Conservation (phyloP, 495 filamentous ascomycete species). For the Xylaria scruposa region DNA sequence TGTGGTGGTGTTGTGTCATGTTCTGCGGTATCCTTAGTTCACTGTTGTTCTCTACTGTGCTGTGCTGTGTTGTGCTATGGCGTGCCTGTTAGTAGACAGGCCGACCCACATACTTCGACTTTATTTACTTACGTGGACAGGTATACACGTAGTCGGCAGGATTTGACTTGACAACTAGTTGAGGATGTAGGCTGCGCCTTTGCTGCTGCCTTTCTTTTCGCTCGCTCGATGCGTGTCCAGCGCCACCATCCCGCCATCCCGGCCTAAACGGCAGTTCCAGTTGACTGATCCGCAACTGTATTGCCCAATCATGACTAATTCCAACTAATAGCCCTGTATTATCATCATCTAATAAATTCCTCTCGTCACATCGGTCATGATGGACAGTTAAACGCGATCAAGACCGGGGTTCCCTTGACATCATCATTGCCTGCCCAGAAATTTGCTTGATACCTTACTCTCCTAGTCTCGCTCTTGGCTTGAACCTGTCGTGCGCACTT, state of each 20-base stretch:
- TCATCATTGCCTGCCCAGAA: slow-evolving; percentile 10
- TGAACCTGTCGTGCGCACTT: slow-evolving; percentile 15
- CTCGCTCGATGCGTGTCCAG: slow-evolving; percentile 26
- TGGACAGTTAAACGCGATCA: slow-evolving; percentile 34
- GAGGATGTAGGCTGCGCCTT: slow-evolving; percentile 1
- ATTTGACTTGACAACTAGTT: slow-evolving; percentile 13
- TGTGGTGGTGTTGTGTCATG: neutral
- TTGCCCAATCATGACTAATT: slow-evolving; percentile 41
- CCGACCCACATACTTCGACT: neutral
- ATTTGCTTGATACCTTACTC: slow-evolving; percentile 24
- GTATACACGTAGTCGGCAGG: slow-evolving; percentile 21
- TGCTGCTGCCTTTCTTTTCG: slow-evolving; percentile 19
- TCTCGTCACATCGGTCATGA: slow-evolving; percentile 33
- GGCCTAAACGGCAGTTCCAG: slow-evolving; percentile 41
- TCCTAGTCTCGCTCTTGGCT: slow-evolving; percentile 35
- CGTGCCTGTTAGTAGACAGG: slow-evolving; percentile 5
- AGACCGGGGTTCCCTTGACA: slow-evolving; percentile 32
- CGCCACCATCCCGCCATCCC: slow-evolving; percentile 31
- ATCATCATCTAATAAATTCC: slow-evolving; percentile 31
- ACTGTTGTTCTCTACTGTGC: neutral
- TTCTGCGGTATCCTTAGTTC: neutral
- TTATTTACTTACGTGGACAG: neutral
- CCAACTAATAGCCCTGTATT: slow-evolving; percentile 34
- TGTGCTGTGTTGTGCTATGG: slow-evolving; percentile 5
- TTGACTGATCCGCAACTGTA: slow-evolving; percentile 40